Conservation (phyloP, 164 flowering plant genomes). For the Stephania cephalantha region DNA sequence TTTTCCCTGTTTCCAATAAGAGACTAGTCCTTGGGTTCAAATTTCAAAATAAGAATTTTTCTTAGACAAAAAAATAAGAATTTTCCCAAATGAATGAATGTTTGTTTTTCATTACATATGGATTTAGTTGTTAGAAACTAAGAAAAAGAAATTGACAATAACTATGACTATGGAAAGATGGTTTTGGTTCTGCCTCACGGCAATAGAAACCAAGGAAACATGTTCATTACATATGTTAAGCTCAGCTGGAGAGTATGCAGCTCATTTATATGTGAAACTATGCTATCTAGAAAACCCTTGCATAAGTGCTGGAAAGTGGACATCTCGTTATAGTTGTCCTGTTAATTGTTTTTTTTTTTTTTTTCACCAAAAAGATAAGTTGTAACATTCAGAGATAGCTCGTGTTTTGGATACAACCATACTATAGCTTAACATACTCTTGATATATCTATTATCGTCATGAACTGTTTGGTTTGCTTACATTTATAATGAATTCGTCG, state of each 20-base stretch:
- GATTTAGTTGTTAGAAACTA: not conserved
- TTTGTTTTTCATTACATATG: not conserved
- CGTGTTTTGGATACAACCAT: no score
- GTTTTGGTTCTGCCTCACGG: not conserved
- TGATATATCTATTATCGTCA: not conserved
- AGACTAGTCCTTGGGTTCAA: not conserved
- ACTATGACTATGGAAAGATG: no score
- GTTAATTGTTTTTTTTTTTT: no score
- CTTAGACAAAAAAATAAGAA: not conserved
- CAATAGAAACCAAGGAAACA: not conserved
- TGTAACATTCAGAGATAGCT: no score
- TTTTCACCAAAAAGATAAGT: no score
- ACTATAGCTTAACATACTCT: not conserved
- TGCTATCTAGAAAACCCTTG: not conserved
- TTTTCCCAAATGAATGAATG: not conserved
- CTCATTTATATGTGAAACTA: not conserved
- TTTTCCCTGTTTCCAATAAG: not conserved
- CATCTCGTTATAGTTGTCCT: no score
- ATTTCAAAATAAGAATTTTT: not conserved
- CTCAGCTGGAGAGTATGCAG: not conserved
- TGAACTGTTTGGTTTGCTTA: not conserved
- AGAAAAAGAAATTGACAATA: not conserved
- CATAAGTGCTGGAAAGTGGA: not conserved
- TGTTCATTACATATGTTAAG: not conserved
- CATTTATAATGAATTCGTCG: no score